phyloP scores from a whole-genome alignment of 2,329 filamentous ascomycete species.

The Fusarium secorum region DNA sequence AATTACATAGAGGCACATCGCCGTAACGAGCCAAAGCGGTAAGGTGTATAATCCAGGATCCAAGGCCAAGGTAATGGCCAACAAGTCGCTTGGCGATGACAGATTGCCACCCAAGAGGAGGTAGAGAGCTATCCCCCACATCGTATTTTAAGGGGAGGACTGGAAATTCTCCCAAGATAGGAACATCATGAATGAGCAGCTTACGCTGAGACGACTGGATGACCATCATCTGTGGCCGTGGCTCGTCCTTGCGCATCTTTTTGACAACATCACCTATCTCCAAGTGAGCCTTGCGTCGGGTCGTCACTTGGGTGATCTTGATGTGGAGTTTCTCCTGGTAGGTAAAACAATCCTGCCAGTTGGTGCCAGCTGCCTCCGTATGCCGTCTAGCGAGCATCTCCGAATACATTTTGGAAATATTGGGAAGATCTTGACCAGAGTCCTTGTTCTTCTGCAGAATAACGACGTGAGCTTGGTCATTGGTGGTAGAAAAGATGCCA shows the following conservation, averaged over 20 bases:
- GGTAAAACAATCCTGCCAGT: constrained; percentile 81
- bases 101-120: constrained; percentile 91
- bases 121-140: constrained; percentile 82
- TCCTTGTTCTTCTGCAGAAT: constrained; percentile 87
- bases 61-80: constrained; percentile 90
- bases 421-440: constrained; percentile 81
- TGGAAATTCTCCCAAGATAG: constrained; percentile 83
- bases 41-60: constrained; percentile 89
- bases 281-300: constrained; percentile 85
- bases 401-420: constrained; percentile 85
- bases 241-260: constrained; percentile 87
- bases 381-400: constrained; percentile 75
- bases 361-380: constrained; percentile 71
- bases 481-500: constrained; percentile 86
- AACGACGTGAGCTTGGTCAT: constrained; percentile 82
- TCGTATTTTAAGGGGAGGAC: constrained; percentile 83
- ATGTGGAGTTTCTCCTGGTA: constrained; percentile 90
- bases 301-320: constrained; percentile 87
- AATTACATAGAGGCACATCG: constrained; percentile 92
- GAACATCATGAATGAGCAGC: constrained; percentile 83
- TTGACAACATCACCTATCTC: constrained; percentile 89
- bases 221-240: constrained; percentile 80
- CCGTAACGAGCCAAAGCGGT: constrained; percentile 89
- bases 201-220: constrained; percentile 89
- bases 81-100: constrained; percentile 88